phyloP scores from a whole-genome alignment of 2,329 filamentous ascomycete genomes.

The Parastagonospora avenae region DNA sequence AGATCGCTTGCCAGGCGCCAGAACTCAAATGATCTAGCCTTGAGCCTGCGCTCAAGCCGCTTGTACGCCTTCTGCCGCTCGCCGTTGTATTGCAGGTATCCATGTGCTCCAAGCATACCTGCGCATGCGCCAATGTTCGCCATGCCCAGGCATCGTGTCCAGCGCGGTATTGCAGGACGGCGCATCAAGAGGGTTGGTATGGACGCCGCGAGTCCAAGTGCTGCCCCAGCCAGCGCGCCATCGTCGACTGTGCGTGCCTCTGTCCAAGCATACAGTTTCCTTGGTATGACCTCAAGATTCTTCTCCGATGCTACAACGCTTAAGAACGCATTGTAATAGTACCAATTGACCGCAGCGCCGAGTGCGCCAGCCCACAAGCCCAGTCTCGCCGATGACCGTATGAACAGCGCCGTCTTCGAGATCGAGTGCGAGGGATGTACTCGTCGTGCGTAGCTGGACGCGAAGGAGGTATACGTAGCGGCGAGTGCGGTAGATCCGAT shows the following conservation, averaged over 20 bases:
- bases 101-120: constrained; percentile 27
- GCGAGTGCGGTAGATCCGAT: constrained; percentile 32
- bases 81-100: constrained; percentile 34
- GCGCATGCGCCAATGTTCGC: constrained; percentile 29
- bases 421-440: constrained; percentile 10
- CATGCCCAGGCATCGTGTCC: constrained; percentile 31
- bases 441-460: constrained; percentile 17
- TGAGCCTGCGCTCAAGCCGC: constrained; percentile 17
- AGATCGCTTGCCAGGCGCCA: constrained; percentile 33
- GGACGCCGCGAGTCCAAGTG: constrained; percentile 26
- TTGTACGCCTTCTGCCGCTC: constrained; percentile 31
- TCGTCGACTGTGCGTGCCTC: constrained; percentile 33
- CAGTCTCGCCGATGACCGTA: constrained; percentile 27
- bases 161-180: constrained; percentile 25
- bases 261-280: constrained; percentile 32
- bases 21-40: constrained; percentile 29
- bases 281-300: constrained; percentile 13
- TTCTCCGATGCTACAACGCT: constrained; percentile 14
- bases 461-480: constrained; percentile 31
- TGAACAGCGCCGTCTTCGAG: constrained; percentile 24
- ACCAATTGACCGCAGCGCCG: constrained; percentile 30
- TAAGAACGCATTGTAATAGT: constrained; percentile 29
- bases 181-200: constrained; percentile 27
- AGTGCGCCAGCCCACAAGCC: constrained; percentile 24
- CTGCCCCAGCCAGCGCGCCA: constrained; percentile 29